Evolutionary conservation across 2,329 filamentous ascomycete species (phyloP).

Genomic region (Fusarium gaditjirri): DNA sequence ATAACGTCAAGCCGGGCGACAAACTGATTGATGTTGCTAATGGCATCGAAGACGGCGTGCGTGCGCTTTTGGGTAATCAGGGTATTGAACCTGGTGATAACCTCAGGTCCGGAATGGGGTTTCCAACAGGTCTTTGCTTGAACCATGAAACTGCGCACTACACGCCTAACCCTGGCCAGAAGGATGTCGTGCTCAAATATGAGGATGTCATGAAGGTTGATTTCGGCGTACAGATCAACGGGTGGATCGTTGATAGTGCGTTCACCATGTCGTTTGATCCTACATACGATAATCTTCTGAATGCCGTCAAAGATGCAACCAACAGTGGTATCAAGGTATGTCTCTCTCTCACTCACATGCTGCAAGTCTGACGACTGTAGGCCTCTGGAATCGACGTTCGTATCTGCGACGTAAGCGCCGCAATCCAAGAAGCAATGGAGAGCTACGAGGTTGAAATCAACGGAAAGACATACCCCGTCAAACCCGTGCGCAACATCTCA

Average conservation of each 20-base stretch:
- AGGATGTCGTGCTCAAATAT: conserved; percentile 69
- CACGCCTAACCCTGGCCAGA: conserved; percentile 84
- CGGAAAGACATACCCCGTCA: conserved; percentile 80
- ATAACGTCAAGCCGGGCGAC: conserved; percentile 81
- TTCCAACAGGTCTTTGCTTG: conserved; percentile 82
- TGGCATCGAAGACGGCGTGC: conserved; percentile 82
- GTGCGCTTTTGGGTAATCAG: conserved; percentile 77
- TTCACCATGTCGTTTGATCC: conserved; percentile 81
- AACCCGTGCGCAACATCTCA: conserved; percentile 83
- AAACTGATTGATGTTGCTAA: conserved; percentile 80
- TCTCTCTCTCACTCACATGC: accelerated
- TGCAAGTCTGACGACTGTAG: conserved; percentile 18
- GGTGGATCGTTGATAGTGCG: conserved; percentile 80
- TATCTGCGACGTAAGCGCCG: conserved; percentile 81
- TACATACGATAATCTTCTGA: conserved; percentile 75
- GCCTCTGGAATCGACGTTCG: conserved; percentile 85
- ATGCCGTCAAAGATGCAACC: conserved; percentile 77
- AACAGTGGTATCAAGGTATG: conserved; percentile 78
- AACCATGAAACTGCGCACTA: conserved; percentile 86
- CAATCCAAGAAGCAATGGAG: conserved; percentile 90
- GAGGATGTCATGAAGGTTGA: conserved; percentile 83
- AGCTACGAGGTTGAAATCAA: conserved; percentile 86
- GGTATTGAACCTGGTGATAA: conserved; percentile 80
- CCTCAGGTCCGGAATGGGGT: conserved; percentile 80
- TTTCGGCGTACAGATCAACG: conserved; percentile 80